These are phyloP conservation scores for Schwanniomyces occidentalis DNA, from an alignment of 805 yeast species.

Conservation along the genomic window DNA sequence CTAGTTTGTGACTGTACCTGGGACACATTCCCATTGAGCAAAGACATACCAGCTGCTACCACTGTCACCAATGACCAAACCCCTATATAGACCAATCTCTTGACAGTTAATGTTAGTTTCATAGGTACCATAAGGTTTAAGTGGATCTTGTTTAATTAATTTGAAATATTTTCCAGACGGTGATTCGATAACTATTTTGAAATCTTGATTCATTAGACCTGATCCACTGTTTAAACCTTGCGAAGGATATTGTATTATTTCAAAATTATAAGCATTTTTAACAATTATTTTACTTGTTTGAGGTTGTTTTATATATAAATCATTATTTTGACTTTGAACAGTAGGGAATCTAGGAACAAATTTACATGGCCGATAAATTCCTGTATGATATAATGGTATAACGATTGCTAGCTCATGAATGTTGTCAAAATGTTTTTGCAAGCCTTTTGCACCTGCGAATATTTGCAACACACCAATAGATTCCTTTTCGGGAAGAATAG, in stretches of 20 bases:
- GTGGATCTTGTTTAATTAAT: constrained; percentile 50
- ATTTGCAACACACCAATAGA: constrained; percentile 72
- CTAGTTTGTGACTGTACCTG: constrained; percentile 15
- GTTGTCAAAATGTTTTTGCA: constrained; percentile 55
- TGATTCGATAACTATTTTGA: constrained; percentile 70
- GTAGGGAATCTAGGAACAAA: constrained; percentile 76
- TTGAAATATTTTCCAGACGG: constrained; percentile 81
- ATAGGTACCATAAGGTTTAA: constrained; percentile 55
- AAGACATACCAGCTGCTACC: constrained; percentile 83
- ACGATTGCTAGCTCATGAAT: constrained; percentile 71
- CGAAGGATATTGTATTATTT: constrained; percentile 62
- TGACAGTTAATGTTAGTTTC: constrained; percentile 58
- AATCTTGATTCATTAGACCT: constrained; percentile 39
- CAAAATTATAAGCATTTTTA: constrained; percentile 65
- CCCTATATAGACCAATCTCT: constrained; percentile 83
- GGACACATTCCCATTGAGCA: constrained; percentile 82
- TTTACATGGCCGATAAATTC: constrained; percentile 59
- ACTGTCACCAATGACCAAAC: constrained; percentile 74
- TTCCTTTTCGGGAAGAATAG: constrained; percentile 69
- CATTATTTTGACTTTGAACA: constrained; percentile 65
- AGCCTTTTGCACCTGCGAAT: constrained; percentile 67
- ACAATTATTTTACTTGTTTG: constrained; percentile 64
- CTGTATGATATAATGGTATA: constrained; percentile 73
- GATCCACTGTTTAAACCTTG: constrained; percentile 42
- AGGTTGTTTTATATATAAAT: constrained; percentile 81